Evolutionary conservation across 2,329 filamentous ascomycete species (phyloP).

Genomic region (Ceratocystis cacaofunesta): DNA sequence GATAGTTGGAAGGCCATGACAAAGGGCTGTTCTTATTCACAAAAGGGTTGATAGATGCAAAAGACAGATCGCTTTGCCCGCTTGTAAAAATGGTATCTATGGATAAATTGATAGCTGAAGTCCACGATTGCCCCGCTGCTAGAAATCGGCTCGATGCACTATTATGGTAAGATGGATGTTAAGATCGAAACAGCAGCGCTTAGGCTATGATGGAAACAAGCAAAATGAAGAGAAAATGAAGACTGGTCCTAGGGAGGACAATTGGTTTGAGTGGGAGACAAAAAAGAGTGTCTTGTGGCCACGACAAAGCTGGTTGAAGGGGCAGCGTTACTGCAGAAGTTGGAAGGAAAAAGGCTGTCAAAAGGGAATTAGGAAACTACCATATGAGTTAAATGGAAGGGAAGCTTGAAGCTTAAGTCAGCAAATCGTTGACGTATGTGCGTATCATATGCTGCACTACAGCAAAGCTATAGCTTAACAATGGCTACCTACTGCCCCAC

Average conservation of each 20-base stretch:
- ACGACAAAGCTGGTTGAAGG: neutral
- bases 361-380: too few relatives aligned
- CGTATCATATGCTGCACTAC: neutral
- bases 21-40: neutral
- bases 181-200: neutral
- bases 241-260: neutral
- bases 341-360: neutral
- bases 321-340: neutral
- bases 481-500: neutral
- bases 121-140: too few relatives aligned
- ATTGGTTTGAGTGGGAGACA: neutral
- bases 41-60: neutral
- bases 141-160: too few relatives aligned
- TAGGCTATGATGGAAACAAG: neutral
- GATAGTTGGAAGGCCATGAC: constrained; percentile 67
- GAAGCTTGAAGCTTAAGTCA: neutral
- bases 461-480: constrained; percentile 2
- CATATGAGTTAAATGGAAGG: neutral
- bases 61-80: too few relatives aligned
- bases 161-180: neutral
- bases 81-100: too few relatives aligned
- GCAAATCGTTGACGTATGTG: neutral
- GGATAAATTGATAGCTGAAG: too few relatives aligned
- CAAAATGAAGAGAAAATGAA: neutral
- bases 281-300: neutral